These are phyloP conservation scores for Macrophomina phaseolina DNA, from an alignment of 2,329 filamentous ascomycete species.

Conservation along the genomic window DNA sequence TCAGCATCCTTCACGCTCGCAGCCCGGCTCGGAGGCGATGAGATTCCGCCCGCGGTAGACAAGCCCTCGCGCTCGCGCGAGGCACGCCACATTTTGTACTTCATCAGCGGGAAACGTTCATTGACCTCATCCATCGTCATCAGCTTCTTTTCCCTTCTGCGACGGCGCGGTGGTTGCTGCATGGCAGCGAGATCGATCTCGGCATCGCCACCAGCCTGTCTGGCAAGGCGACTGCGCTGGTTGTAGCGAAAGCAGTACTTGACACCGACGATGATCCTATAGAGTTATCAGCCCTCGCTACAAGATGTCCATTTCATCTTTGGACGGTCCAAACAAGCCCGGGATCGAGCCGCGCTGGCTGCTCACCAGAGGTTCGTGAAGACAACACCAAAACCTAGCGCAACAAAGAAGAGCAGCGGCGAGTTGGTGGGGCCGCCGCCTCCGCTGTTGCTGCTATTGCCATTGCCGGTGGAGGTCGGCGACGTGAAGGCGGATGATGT, in stretches of 20 bases:
- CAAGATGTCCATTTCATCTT: not conserved
- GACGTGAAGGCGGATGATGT: slow-evolving; percentile 29
- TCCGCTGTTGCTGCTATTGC: slow-evolving; percentile 37
- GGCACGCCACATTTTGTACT: slow-evolving; percentile 95
- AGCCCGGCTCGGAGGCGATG: slow-evolving; percentile 72
- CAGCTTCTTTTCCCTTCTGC: slow-evolving; percentile 93
- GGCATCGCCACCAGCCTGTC: slow-evolving; percentile 77
- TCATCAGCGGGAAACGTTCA: slow-evolving; percentile 91
- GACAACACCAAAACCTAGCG: slow-evolving; percentile 94
- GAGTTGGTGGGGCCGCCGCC: slow-evolving; percentile 67
- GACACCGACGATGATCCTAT: slow-evolving; percentile 97
- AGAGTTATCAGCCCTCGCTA: slow-evolving; percentile 6
- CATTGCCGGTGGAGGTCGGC: slow-evolving; percentile 29
- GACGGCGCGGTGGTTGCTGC: slow-evolving; percentile 83
- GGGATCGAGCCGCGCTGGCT: not conserved
- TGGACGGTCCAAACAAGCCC: slow-evolving; percentile 4
- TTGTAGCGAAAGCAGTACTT: slow-evolving; percentile 99
- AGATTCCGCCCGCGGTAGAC: slow-evolving; percentile 80
- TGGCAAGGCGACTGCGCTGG: slow-evolving; percentile 82
- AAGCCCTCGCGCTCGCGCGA: slow-evolving; percentile 82
- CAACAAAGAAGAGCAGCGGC: slow-evolving; percentile 88
- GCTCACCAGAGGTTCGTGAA: slow-evolving; percentile 98
- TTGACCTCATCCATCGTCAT: slow-evolving; percentile 99
- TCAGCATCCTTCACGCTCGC: slow-evolving; percentile 74
- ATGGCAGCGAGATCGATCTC: slow-evolving; percentile 87